A percentile compares a stretch with the other conserved stretches of the same genome.
Conservation (phyloP, 148 eudicot genomes). For the Chenopodium suecicum region DNA sequence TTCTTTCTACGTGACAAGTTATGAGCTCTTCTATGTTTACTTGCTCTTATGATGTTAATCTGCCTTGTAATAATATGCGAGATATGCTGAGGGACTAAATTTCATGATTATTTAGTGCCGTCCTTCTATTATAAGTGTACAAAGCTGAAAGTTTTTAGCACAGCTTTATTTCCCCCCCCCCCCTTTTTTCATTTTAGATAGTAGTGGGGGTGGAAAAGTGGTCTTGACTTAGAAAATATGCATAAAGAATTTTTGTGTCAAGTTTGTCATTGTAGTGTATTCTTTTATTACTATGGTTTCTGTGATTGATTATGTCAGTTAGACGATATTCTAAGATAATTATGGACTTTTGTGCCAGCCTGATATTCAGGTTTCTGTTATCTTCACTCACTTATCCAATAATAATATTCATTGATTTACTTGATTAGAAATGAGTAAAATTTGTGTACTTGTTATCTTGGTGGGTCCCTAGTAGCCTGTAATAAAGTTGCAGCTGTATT, state of each 20-base stretch:
- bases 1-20: not conserved
- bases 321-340: not conserved
- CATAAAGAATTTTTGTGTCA: not conserved
- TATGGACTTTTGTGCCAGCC: not conserved
- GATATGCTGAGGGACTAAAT: not conserved
- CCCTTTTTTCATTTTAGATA: not conserved
- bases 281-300: too few species aligned
- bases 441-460: not conserved
- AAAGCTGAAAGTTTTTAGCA: not conserved
- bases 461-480: not conserved
- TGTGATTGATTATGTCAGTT: not conserved
- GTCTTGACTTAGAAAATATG: not conserved
- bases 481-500: not conserved
- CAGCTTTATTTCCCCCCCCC: not conserved
- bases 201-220: not conserved
- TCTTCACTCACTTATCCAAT: not conserved
- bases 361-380: conserved; percentile 5
- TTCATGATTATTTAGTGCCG: not conserved
- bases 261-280: not conserved
- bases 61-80: not conserved
- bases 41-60: not conserved
- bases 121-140: not conserved
- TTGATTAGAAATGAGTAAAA: not conserved
- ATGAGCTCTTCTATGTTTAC: not conserved
- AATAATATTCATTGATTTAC: not conserved